Percentiles rank a stretch among this genome's conserved stretches.
Conservation (phyloP, 2,329 filamentous ascomycete species). For the Sarocladiaceae sp. region DNA sequence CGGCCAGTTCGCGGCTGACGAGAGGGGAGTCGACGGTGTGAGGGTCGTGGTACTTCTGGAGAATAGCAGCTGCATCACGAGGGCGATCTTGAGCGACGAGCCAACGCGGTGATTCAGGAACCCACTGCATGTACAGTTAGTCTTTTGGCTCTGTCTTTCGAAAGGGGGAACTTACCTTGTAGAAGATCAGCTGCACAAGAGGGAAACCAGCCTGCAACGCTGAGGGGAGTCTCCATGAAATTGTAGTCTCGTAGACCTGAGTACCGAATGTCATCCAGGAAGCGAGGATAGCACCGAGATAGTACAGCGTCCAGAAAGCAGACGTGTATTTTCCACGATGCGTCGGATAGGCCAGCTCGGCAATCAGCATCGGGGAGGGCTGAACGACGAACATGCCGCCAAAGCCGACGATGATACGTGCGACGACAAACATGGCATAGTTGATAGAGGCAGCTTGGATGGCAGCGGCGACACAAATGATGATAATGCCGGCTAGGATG, state of each 20-base stretch:
- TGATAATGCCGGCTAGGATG: no score
- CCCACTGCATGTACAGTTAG: no score
- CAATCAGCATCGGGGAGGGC: conserved; percentile 26
- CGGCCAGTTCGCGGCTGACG: conserved; percentile 13
- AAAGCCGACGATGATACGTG: conserved; percentile 28
- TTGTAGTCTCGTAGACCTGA: conserved; percentile 29
- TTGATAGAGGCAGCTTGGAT: conserved; percentile 28
- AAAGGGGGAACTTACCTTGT: no score
- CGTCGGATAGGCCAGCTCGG: conserved; percentile 28
- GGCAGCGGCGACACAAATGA: no score
- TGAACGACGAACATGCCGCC: conserved; percentile 23
- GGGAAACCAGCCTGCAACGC: conserved; percentile 41
- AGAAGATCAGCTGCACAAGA: conserved; percentile 32
- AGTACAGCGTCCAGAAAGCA: conserved; percentile 30
- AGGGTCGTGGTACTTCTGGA: neutral
- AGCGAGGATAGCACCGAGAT: conserved; percentile 36
- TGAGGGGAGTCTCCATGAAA: conserved; percentile 41
- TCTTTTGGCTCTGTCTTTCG: no score
- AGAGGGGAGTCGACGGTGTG: neutral
- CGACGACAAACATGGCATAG: conserved; percentile 28
- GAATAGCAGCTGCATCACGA: neutral
- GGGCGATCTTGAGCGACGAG: conserved; percentile 19
- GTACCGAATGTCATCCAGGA: conserved; percentile 27
- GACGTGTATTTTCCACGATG: conserved; percentile 25
- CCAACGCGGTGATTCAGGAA: conserved; percentile 42